These are phyloP conservation scores for Naegleria gruberi DNA, from an alignment of 208 protist genomes.

Conservation along the genomic window DNA sequence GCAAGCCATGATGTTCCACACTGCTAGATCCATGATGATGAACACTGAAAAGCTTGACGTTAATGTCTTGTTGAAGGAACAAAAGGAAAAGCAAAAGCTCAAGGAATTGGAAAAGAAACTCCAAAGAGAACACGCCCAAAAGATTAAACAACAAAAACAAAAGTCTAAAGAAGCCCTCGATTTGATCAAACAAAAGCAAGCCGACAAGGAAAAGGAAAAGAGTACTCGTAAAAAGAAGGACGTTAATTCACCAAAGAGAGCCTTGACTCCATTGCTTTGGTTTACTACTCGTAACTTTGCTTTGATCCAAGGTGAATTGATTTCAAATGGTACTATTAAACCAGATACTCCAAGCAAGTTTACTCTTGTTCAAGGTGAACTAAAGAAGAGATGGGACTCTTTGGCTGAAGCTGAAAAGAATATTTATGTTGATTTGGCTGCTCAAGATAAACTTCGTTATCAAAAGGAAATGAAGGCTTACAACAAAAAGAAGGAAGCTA, in stretches of 20 bases:
- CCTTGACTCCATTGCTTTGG: not conserved
- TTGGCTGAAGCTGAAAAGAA: not conserved
- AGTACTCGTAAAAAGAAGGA: not conserved
- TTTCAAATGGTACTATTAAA: not conserved
- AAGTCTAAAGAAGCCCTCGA: not conserved
- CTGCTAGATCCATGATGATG: not conserved
- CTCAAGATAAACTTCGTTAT: not conserved
- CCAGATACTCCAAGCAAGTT: not conserved
- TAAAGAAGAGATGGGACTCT: not conserved
- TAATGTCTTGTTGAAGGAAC: not conserved
- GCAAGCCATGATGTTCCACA: too few relatives aligned
- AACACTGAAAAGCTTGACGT: not conserved
- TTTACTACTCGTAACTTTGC: not conserved
- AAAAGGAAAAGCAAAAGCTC: not conserved
- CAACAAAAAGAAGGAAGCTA: not conserved
- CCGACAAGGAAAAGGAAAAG: not conserved
- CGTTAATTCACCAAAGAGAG: not conserved
- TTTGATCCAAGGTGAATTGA: not conserved
- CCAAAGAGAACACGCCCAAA: not conserved
- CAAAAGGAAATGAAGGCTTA: not conserved
- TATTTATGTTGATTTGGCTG: not conserved
- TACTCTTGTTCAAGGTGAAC: not conserved
- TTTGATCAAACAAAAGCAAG: not conserved
- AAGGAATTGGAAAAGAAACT: not conserved
- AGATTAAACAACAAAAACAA: not conserved